Evolutionary conservation across 352 stramenopile species (phyloP), one percentile per base, ranked within the genome.

Genomic region (Pythium sp.): DNA sequence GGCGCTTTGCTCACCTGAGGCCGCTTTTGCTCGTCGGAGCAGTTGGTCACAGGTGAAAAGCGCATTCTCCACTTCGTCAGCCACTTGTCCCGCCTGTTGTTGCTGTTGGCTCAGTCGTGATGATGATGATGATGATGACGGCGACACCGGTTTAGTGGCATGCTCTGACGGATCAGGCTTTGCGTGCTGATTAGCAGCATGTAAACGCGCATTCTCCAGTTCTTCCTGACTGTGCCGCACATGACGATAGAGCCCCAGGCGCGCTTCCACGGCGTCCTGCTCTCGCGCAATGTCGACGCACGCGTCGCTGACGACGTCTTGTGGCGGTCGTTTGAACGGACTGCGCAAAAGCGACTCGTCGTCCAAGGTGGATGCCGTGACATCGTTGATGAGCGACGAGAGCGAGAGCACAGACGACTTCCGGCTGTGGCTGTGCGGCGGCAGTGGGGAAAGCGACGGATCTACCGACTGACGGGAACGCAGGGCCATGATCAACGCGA

Each of bases 1-100:
- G 5, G 30, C 30, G 30, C 30, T 32, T 32, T 20, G 6, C 6
- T 18, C n/a, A 66, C 68, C 57, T 53, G 55, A 51, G 14, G 30
- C 46, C 22, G 18, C 43, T 51, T 38, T 63, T n/a, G 68, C 75
- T n/a, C 67, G 69, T 5, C 49, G 41, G 56, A 91, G 60, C 12
- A 91, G 77, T 24, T 75, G 72, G 22, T 90, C 78, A 49, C 81
- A 91, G 34, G 81, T 83, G 12, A 68, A 56, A 4, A 91, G 63
- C 46, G 81, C 81, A 53, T 64, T 78, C 53, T 87, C 83, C 15
- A 91, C 74, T 68, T 90, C 79, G 15, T 88, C 76, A 0, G 73
- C 78, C 0, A 89, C 76, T 46, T 85, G 67, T 7, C 73, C 80
- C 1, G 77, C 76, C 34, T 80, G 62, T 34, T 80, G 62, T 63